A percentile compares a stretch with the other conserved stretches of the same genome.
These are phyloP conservation scores for Leccinum fibrillosum DNA, from an alignment of 768 basidiomycete genomes.

Conservation along the genomic window DNA sequence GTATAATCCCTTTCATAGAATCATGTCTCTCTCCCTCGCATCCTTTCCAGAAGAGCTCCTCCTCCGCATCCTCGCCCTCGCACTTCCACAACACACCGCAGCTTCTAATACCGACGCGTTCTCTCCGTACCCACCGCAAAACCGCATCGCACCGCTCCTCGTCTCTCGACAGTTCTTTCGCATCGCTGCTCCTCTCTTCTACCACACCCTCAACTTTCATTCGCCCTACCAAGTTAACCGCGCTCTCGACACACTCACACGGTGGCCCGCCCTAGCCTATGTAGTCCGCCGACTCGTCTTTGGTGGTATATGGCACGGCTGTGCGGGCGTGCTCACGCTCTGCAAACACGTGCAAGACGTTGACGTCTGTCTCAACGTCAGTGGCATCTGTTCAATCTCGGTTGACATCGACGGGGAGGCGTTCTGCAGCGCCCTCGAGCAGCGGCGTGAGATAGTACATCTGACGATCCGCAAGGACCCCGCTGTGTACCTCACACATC, in stretches of 20 bases:
- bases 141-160: conserved; percentile 43
- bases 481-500: conserved; percentile 53
- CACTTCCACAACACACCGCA: conserved; percentile 22
- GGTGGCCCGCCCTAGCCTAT: conserved; percentile 35
- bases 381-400: background rate
- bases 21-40: conserved; percentile 19
- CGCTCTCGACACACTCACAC: conserved; percentile 37
- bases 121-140: conserved; percentile 10
- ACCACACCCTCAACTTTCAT: conserved; percentile 47
- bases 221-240: conserved; percentile 37
- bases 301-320: conserved; percentile 39
- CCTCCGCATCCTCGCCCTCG: conserved; percentile 41
- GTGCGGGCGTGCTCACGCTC: conserved; percentile 36
- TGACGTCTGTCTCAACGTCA: conserved; percentile 33
- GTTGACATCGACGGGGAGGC: conserved; percentile 26
- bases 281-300: conserved; percentile 43
- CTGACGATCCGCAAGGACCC: conserved; percentile 52
- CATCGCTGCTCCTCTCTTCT: conserved; percentile 56
- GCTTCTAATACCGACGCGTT: conserved; percentile 19
- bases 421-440: conserved; percentile 41
- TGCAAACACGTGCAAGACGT: conserved; percentile 36
- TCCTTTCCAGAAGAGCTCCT: conserved; percentile 44
- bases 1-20: background rate
- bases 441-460: conserved; percentile 38
- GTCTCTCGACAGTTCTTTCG: conserved; percentile 51